These are phyloP conservation scores for Lentithecium fluviatile DNA, from an alignment of 495 filamentous ascomycete genomes.

Conservation along the genomic window DNA sequence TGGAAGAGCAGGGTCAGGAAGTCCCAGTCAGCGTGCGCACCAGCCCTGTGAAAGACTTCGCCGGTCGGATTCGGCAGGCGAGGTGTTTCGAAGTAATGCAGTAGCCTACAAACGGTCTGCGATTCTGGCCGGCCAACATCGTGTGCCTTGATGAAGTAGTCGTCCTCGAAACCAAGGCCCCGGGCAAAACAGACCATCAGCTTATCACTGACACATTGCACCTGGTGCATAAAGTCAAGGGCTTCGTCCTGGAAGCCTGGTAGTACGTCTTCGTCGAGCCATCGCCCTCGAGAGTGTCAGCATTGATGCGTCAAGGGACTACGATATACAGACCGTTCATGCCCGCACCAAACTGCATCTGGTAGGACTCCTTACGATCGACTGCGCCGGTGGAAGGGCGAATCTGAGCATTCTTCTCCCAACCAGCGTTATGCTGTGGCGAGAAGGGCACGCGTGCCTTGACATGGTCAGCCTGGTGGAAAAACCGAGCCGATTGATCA, in stretches of 20 bases:
- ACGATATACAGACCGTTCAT: slow-evolving; percentile 5
- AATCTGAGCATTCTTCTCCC: slow-evolving; percentile 62
- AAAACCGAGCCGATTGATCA: slow-evolving; percentile 52
- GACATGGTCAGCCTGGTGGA: slow-evolving; percentile 52
- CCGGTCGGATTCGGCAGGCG: slow-evolving; percentile 41
- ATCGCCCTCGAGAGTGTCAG: slow-evolving; percentile 51
- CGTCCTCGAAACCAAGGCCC: slow-evolving; percentile 55
- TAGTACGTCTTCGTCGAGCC: slow-evolving; percentile 52
- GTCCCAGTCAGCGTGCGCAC: slow-evolving; percentile 65
- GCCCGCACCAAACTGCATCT: slow-evolving; percentile 55
- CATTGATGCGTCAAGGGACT: not conserved
- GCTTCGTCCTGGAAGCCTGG: slow-evolving; percentile 51
- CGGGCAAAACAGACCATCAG: slow-evolving; percentile 62
- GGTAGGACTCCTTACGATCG: slow-evolving; percentile 63
- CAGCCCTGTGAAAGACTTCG: slow-evolving; percentile 57
- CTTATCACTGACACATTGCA: slow-evolving; percentile 54
- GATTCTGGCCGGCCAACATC: slow-evolving; percentile 49
- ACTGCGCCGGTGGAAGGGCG: slow-evolving; percentile 59
- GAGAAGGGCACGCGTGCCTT: slow-evolving; percentile 58
- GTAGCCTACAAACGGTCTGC: slow-evolving; percentile 57
- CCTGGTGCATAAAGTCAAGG: slow-evolving; percentile 55
- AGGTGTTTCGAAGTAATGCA: slow-evolving; percentile 55
- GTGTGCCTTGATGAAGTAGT: slow-evolving; percentile 59
- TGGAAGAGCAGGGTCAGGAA: slow-evolving; percentile 67
- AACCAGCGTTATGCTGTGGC: slow-evolving; percentile 56